Conservation (phyloP, 2,329 filamentous ascomycete genomes). For the Exophiala mesophila region DNA sequence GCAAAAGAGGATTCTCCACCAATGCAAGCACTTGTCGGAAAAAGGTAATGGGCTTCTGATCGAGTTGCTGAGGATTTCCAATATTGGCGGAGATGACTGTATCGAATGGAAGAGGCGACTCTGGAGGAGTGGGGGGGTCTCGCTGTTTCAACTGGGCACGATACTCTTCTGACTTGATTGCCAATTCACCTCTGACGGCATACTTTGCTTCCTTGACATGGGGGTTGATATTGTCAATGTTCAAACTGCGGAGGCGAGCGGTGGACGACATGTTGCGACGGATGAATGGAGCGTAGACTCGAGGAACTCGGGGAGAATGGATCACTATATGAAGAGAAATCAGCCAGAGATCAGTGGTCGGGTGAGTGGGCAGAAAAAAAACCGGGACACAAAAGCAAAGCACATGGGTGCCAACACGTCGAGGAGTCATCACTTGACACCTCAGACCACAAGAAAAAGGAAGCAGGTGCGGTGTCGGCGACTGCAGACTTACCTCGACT, state of each 20-base stretch:
- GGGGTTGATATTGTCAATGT: slow-evolving; percentile 84
- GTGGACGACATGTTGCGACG: slow-evolving; percentile 45
- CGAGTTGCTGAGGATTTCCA: slow-evolving; percentile 96
- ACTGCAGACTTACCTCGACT: slow-evolving; percentile 16
- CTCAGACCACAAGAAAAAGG: slow-evolving; percentile 9
- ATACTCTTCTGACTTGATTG: slow-evolving; percentile 88
- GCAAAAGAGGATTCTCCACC: slow-evolving; percentile 79
- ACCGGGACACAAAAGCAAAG: slow-evolving; percentile 18
- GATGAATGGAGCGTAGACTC: slow-evolving; percentile 18
- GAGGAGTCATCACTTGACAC: slow-evolving; percentile 17
- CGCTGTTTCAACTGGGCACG: slow-evolving; percentile 62
- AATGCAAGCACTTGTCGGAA: slow-evolving; percentile 95
- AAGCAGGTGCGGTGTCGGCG: not conserved
- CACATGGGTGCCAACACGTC: slow-evolving; percentile 1
- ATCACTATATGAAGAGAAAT: slow-evolving; percentile 7
- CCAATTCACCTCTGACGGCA: slow-evolving; percentile 92
- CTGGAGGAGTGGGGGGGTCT: slow-evolving; percentile 38
- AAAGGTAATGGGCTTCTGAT: slow-evolving; percentile 98
- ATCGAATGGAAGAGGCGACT: slow-evolving; percentile 68
- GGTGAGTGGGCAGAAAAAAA: slow-evolving; percentile 8
- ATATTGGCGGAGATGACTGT: slow-evolving; percentile 96
- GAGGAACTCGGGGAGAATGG: not conserved
- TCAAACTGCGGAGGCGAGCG: slow-evolving; percentile 52
- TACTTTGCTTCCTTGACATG: slow-evolving; percentile 85
- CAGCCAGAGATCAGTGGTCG: slow-evolving; percentile 5